A percentile compares a stretch with the other conserved stretches of the same genome.
These are phyloP conservation scores for Trichosanthes truncata DNA, from an alignment of 306 rosid species.

Conservation along the genomic window DNA sequence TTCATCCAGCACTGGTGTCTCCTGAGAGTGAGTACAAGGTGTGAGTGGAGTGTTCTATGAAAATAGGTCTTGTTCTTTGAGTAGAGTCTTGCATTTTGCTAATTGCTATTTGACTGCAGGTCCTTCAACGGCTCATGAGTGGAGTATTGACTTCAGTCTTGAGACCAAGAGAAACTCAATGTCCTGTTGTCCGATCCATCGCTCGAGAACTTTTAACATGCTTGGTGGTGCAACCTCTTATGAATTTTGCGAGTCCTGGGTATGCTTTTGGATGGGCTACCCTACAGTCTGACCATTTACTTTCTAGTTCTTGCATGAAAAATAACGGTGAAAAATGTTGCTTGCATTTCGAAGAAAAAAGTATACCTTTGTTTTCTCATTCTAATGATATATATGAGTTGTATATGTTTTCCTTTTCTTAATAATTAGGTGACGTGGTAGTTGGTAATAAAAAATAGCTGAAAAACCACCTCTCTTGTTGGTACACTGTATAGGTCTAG, in stretches of 20 bases:
- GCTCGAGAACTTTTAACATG: constrained; percentile 84
- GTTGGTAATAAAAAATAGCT: neutral
- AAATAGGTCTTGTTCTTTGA: constrained; percentile 11
- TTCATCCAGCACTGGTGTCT: constrained; percentile 90
- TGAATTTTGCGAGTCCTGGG: constrained; percentile 93
- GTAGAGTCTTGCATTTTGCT: constrained; percentile 23
- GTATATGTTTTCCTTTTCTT: neutral
- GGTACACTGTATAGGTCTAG: neutral
- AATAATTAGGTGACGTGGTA: neutral
- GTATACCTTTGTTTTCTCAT: neutral
- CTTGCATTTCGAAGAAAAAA: neutral
- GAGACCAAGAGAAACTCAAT: constrained; percentile 67
- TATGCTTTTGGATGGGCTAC: constrained; percentile 36
- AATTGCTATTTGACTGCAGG: constrained; percentile 37
- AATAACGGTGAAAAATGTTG: neutral
- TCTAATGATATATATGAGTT: neutral
- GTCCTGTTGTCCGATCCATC: constrained; percentile 75
- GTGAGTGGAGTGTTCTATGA: constrained; percentile 74
- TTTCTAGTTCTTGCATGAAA: neutral
- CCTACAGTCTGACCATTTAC: neutral
- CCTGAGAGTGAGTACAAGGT: constrained; percentile 99
- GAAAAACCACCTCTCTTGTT: neutral
- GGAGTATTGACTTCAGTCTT: constrained; percentile 78
- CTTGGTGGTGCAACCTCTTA: constrained; percentile 82
- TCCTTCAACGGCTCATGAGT: constrained; percentile 80